Evolutionary conservation across 768 basidiomycete species (phyloP).

Genomic region (Erythrobasidium yunnanense): DNA sequence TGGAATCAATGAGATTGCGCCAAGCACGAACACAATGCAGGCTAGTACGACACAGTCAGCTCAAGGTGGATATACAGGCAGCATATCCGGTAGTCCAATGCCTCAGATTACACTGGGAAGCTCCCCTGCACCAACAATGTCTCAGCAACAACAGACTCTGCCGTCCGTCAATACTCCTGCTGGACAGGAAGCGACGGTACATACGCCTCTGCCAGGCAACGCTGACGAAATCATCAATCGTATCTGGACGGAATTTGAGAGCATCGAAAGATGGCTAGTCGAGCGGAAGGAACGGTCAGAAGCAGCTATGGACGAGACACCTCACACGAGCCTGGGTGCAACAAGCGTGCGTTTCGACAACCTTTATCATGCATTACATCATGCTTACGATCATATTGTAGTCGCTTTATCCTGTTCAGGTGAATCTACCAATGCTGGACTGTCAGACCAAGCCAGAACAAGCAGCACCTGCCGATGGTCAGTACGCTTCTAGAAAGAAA

Average conservation of each 20-base stretch:
- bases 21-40: too few species aligned
- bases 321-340: conserved; percentile 52
- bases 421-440: neutral
- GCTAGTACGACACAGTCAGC: too few species aligned
- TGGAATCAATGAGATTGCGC: conserved; percentile 55
- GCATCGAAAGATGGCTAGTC: conserved; percentile 27
- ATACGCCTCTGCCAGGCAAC: conserved; percentile 54
- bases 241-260: conserved; percentile 68
- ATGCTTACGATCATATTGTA: conserved; percentile 44
- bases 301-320: neutral
- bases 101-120: neutral
- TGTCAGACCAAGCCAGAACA: neutral
- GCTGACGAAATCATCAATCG: conserved; percentile 75
- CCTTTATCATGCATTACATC: too few species aligned
- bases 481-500: too few species aligned
- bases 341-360: too few species aligned
- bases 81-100: too few species aligned
- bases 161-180: conserved; percentile 1
- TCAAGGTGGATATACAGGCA: too few species aligned
- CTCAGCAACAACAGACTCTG: neutral
- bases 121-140: neutral
- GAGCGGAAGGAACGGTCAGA: neutral
- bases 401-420: conserved; percentile 10
- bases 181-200: conserved; percentile 23
- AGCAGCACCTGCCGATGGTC: too few species aligned